Percentiles rank a stretch among this genome's conserved stretches.
Conservation (phyloP, 805 yeast species). For the Saccharomycopsis lassenensis region DNA sequence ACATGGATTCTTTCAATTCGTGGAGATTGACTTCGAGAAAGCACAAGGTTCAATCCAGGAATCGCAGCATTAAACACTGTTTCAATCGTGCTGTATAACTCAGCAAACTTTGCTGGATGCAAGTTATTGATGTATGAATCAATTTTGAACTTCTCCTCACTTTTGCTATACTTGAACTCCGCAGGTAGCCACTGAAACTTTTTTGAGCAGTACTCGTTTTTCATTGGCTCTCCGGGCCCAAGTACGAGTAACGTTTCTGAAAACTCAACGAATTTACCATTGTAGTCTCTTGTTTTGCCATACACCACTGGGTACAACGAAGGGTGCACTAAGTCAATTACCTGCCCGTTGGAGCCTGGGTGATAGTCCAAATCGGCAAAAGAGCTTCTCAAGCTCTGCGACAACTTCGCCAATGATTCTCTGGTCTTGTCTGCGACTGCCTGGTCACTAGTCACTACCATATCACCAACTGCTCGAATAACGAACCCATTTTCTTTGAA, state of each 20-base stretch:
- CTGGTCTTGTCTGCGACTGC: slow-evolving; percentile 18
- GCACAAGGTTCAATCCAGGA: slow-evolving; percentile 26
- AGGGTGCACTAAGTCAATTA: slow-evolving; percentile 32
- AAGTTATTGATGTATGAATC: slow-evolving; percentile 32
- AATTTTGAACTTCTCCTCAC: slow-evolving; percentile 19
- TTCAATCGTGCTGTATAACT: slow-evolving; percentile 25
- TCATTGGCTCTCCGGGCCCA: slow-evolving; percentile 16
- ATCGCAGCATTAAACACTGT: slow-evolving; percentile 23
- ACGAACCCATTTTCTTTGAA: slow-evolving; percentile 17
- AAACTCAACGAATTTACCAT: slow-evolving; percentile 1
- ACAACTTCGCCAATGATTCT: slow-evolving; percentile 15
- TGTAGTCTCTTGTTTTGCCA: slow-evolving; percentile 22
- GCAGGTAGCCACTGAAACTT: slow-evolving; percentile 33
- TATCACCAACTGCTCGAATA: slow-evolving; percentile 21
- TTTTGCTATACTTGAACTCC: slow-evolving; percentile 13
- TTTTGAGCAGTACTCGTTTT: slow-evolving; percentile 19
- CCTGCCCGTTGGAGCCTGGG: slow-evolving; percentile 29
- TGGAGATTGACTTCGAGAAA: slow-evolving; percentile 25
- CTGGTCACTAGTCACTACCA: slow-evolving; percentile 20
- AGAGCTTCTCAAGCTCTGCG: slow-evolving; percentile 15
- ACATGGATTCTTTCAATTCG: too few species aligned
- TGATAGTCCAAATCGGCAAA: slow-evolving; percentile 26
- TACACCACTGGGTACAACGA: slow-evolving; percentile 29
- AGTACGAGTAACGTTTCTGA: slow-evolving; percentile 1
- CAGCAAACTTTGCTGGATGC: slow-evolving; percentile 25